These are phyloP conservation scores for Diospyros lotus DNA, from an alignment of 148 eudicot genomes.

Conservation along the genomic window DNA sequence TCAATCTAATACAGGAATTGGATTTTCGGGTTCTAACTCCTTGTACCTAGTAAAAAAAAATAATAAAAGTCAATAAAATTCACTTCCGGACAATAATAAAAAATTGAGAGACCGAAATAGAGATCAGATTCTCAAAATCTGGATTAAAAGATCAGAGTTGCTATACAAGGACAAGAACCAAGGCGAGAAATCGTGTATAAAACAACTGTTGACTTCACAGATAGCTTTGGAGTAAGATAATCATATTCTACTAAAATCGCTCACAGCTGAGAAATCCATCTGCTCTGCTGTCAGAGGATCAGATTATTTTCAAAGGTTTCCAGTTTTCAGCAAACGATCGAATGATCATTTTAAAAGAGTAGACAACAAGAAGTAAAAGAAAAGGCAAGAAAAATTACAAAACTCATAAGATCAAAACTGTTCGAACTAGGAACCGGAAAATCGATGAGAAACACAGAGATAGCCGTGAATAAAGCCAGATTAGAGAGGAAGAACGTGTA, in stretches of 20 bases:
- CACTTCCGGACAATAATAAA: neutral
- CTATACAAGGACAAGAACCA: conserved; percentile 7
- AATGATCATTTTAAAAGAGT: neutral
- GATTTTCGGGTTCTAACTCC: neutral
- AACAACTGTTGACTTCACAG: conserved; percentile 6
- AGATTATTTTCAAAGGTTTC: neutral
- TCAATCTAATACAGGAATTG: conserved; percentile 12
- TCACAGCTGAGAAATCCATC: conserved; percentile 2
- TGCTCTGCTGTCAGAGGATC: neutral
- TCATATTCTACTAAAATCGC: conserved; percentile 5
- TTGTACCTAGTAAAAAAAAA: neutral
- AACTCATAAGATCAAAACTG: neutral
- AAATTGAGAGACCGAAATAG: neutral
- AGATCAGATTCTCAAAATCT: conserved; percentile 1
- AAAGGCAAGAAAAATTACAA: neutral
- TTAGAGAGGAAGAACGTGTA: neutral
- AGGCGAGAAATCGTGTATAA: conserved; percentile 2
- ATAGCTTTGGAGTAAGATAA: neutral
- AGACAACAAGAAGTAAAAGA: neutral
- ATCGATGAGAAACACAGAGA: neutral
- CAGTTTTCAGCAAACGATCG: neutral
- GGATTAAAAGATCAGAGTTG: conserved; percentile 11
- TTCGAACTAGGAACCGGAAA: neutral
- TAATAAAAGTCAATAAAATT: neutral
- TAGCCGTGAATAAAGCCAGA: neutral